These are phyloP conservation scores for Kazachstania psychrophila DNA, from an alignment of 805 yeast genomes.

Conservation along the genomic window DNA sequence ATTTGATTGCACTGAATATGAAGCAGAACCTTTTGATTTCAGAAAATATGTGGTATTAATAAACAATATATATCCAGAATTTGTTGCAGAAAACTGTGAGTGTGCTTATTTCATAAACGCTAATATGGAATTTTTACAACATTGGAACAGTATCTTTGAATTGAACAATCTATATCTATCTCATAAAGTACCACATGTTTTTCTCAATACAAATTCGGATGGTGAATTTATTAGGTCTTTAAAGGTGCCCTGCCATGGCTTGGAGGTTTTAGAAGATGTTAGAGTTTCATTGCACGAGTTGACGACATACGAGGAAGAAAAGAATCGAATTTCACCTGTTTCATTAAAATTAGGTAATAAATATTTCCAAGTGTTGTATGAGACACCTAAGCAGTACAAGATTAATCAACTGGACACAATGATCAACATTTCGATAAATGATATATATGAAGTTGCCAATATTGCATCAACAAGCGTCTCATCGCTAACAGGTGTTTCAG, in stretches of 20 bases:
- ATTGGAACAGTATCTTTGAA: slow-evolving; percentile 21
- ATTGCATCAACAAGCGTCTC: slow-evolving; percentile 36
- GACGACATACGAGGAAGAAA: slow-evolving; percentile 39
- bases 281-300: slow-evolving; percentile 46
- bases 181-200: slow-evolving; percentile 28
- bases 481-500: slow-evolving; percentile 37
- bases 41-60: slow-evolving; percentile 26
- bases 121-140: slow-evolving; percentile 21
- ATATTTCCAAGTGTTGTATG: slow-evolving; percentile 48
- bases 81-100: slow-evolving; percentile 43
- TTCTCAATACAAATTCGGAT: slow-evolving; percentile 41
- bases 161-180: slow-evolving; percentile 20
- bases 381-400: slow-evolving; percentile 36
- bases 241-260: slow-evolving; percentile 37
- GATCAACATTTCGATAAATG: slow-evolving; percentile 33
- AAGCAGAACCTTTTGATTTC: slow-evolving; percentile 20
- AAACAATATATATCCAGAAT: slow-evolving; percentile 41
- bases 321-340: slow-evolving; percentile 49
- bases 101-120: slow-evolving; percentile 42
- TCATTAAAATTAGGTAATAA: slow-evolving; percentile 61
- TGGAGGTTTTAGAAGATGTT: slow-evolving; percentile 38
- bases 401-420: slow-evolving; percentile 27
- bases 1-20: slow-evolving; percentile 60
- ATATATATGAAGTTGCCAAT: slow-evolving; percentile 36
- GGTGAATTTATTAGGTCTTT: slow-evolving; percentile 34